A percentile compares a stretch with the other conserved stretches of the same genome.
Evolutionary conservation across 2,329 filamentous ascomycete species (phyloP).

Genomic region (Pestalotiopsis sp.): DNA sequence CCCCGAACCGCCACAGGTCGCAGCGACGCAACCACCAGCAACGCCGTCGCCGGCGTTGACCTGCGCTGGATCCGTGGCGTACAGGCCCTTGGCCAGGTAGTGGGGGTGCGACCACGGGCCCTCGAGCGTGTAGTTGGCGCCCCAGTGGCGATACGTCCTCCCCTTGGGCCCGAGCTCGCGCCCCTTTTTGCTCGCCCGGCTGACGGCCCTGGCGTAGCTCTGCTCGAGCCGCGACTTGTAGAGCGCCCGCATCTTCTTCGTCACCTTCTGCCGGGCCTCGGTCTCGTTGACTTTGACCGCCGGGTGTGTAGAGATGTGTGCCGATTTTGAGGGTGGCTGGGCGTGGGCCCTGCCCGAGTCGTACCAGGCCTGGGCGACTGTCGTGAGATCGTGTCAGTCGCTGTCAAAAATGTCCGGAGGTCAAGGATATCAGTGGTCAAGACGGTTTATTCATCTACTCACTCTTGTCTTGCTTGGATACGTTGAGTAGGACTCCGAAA

Average conservation of each 20-base stretch:
- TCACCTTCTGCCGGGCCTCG: slow-evolving; percentile 7
- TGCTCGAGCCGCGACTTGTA: slow-evolving; percentile 9
- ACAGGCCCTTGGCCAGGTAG: background rate
- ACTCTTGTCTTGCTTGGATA: slow-evolving; percentile 9
- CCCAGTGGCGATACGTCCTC: slow-evolving; percentile 3
- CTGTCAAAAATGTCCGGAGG: background rate
- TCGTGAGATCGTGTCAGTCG: background rate
- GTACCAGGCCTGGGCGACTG: slow-evolving; percentile 9
- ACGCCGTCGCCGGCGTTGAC: slow-evolving; percentile 4
- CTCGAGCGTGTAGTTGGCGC: slow-evolving; percentile 1
- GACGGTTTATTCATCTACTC: background rate
- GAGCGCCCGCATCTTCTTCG: slow-evolving; percentile 4
- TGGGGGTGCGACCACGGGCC: slow-evolving; percentile 5
- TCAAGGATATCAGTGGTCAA: background rate
- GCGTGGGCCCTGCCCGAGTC: slow-evolving; percentile 6
- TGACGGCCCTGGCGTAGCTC: slow-evolving; percentile 10
- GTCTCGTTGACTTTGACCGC: slow-evolving; percentile 9
- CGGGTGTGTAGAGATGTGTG: slow-evolving; percentile 4
- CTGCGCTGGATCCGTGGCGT: slow-evolving; percentile 2
- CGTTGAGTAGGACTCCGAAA: slow-evolving; percentile 2
- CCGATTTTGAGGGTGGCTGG: background rate
- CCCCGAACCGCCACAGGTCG: background rate
- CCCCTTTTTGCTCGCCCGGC: slow-evolving; percentile 6
- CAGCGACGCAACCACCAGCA: slow-evolving; percentile 1
- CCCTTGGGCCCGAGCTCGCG: slow-evolving; percentile 7